Evolutionary conservation across 495 filamentous ascomycete species (phyloP).

Genomic region (Cercophora sp.): DNA sequence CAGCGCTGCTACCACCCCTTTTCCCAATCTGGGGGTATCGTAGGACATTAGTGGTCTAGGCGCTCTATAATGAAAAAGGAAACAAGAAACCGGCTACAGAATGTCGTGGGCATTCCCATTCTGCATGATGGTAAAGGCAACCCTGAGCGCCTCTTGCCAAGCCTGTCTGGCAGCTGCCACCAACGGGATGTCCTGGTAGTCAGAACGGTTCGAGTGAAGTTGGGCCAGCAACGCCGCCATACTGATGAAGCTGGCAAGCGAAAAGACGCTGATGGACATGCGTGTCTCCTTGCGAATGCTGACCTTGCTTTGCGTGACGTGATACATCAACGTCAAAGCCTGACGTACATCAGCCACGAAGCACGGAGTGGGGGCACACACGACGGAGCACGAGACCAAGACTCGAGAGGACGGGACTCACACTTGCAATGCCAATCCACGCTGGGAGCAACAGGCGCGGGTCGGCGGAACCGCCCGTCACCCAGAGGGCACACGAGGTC

Average conservation of each 20-base stretch:
- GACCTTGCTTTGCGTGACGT: slow-evolving; percentile 75
- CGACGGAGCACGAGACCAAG: too few species aligned
- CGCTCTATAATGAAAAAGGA: not conserved
- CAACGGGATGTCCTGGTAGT: slow-evolving; percentile 60
- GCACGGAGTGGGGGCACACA: too few species aligned
- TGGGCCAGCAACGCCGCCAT: slow-evolving; percentile 67
- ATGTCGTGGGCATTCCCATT: not conserved
- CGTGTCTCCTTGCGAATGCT: slow-evolving; percentile 78
- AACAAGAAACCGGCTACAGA: not conserved
- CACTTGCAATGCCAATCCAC: slow-evolving; percentile 81
- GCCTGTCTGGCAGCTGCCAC: slow-evolving; percentile 50
- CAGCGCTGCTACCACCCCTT: not conserved
- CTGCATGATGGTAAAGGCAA: slow-evolving; percentile 16
- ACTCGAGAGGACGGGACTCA: too few species aligned
- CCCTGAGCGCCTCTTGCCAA: slow-evolving; percentile 30
- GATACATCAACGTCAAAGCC: slow-evolving; percentile 75
- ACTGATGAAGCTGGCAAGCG: slow-evolving; percentile 69
- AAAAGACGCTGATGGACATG: slow-evolving; percentile 72
- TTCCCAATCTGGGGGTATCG: slow-evolving; percentile 8
- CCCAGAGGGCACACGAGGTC: slow-evolving; percentile 73
- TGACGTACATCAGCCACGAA: slow-evolving; percentile 31
- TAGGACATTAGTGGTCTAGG: too few species aligned
- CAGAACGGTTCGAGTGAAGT: slow-evolving; percentile 61
- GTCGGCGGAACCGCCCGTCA: slow-evolving; percentile 70
- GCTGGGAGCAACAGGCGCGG: slow-evolving; percentile 76